These are phyloP conservation scores for Phyllosticta ampelicida DNA, from an alignment of 2,329 filamentous ascomycete species.

Conservation along the genomic window DNA sequence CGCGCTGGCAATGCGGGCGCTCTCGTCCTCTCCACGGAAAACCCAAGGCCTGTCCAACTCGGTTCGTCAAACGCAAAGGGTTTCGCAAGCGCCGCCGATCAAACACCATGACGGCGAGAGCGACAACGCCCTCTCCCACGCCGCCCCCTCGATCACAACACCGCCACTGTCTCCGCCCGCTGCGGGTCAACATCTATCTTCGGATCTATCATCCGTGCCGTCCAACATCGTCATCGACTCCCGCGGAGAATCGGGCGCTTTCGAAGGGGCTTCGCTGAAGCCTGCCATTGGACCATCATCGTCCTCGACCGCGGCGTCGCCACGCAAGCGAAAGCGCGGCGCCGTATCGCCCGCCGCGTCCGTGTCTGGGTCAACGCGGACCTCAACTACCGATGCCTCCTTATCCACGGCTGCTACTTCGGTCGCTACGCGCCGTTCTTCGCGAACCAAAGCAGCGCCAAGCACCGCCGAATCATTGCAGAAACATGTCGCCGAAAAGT, in stretches of 20 bases:
- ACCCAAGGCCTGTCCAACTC: not conserved
- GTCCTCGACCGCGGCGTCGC: slow-evolving; percentile 7
- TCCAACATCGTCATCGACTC: slow-evolving; percentile 14
- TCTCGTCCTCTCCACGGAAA: slow-evolving; percentile 6
- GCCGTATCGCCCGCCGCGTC: slow-evolving; percentile 9
- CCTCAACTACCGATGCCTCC: slow-evolving; percentile 15
- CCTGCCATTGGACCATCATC: not conserved
- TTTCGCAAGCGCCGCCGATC: slow-evolving; percentile 18
- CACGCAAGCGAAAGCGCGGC: slow-evolving; percentile 41
- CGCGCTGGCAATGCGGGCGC: slow-evolving; percentile 10
- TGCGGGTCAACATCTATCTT: slow-evolving; percentile 13
- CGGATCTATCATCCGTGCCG: slow-evolving; percentile 23
- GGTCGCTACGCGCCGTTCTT: not conserved
- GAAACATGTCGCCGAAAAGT: not conserved
- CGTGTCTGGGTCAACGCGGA: slow-evolving; percentile 14
- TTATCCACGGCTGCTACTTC: slow-evolving; percentile 16
- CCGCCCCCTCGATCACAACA: not conserved
- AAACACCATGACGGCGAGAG: slow-evolving; percentile 17
- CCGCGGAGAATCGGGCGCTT: not conserved
- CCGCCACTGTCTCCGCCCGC: not conserved
- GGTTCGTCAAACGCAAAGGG: slow-evolving; percentile 15
- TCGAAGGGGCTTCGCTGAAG: not conserved
- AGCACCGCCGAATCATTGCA: not conserved
- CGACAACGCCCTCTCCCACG: not conserved
- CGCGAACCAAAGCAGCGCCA: slow-evolving; percentile 13